Percentiles rank a stretch among this genome's conserved stretches.
Conservation (phyloP, 2,329 filamentous ascomycete species). For the Pezicula radicicola region DNA sequence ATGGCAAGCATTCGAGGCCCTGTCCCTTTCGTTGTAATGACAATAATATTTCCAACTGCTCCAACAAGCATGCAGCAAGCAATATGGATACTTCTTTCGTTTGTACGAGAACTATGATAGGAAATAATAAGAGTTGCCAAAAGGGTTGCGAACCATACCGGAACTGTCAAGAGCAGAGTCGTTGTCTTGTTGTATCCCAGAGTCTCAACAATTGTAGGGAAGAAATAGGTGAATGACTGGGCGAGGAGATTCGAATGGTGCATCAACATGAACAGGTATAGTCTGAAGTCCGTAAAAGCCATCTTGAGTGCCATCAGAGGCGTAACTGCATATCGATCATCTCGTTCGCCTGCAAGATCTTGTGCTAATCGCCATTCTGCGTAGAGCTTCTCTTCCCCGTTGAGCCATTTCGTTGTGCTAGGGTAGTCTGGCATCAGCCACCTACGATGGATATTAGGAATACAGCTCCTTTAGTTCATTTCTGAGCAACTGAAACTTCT, state of each 20-base stretch:
- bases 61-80: not conserved
- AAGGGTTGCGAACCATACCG: not conserved
- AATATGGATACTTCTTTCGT: not conserved
- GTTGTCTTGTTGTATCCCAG: constrained; percentile 19
- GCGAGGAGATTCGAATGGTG: constrained; percentile 8
- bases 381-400: constrained; percentile 29
- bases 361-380: constrained; percentile 3
- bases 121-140: not conserved
- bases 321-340: constrained; percentile 37
- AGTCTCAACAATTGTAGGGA: constrained; percentile 15
- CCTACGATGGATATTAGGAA: not conserved
- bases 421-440: constrained; percentile 29
- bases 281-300: not conserved
- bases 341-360: constrained; percentile 7
- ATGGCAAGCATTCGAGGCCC: constrained; percentile 3
- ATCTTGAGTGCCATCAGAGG: not conserved
- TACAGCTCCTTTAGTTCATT: not conserved
- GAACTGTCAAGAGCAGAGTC: constrained; percentile 1
- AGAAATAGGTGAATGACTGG: constrained; percentile 18
- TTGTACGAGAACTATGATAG: not conserved
- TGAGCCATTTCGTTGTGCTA: constrained; percentile 38
- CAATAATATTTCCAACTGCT: constrained; percentile 1
- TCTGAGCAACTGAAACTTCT: constrained; percentile 18
- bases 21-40: not conserved
- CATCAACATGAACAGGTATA: constrained; percentile 4